Conservation (phyloP, 2,329 filamentous ascomycete species). For the Fusarium lyarnte region DNA sequence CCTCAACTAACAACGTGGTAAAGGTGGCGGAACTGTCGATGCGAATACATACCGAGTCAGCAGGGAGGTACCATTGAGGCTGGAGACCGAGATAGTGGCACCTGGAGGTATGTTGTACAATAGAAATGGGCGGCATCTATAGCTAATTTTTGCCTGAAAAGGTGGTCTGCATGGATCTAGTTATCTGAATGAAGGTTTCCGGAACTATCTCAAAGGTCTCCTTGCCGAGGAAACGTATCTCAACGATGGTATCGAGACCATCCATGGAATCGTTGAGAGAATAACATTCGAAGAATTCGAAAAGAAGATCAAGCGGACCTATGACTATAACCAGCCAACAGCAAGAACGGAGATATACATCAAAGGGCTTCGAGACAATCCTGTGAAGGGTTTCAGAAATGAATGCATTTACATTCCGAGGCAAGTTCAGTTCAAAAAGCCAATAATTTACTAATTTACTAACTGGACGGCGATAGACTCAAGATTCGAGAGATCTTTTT, state of each 20-base stretch:
- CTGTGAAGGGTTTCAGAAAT: neutral
- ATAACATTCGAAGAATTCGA: neutral
- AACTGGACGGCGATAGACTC: neutral
- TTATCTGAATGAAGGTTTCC: neutral
- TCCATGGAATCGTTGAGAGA: neutral
- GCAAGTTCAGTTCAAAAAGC: no score
- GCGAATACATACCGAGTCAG: neutral
- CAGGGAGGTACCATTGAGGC: neutral
- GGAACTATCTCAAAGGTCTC: neutral
- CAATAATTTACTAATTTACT: no score
- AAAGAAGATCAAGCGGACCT: neutral
- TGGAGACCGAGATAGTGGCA: neutral
- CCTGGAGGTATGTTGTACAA: fast-evolving
- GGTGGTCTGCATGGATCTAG: neutral
- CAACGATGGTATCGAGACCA: neutral
- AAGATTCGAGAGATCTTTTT: neutral
- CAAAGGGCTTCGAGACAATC: fast-evolving
- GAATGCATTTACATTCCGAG: neutral
- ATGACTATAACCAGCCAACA: neutral
- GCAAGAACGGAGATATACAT: fast-evolving
- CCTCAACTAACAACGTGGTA: neutral
- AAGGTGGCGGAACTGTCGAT: conserved; percentile 2
- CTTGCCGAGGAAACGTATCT: neutral
- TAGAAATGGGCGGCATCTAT: fast-evolving
- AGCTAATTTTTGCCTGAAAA: fast-evolving